A percentile compares a stretch with the other conserved stretches of the same genome.
phyloP scores from a whole-genome alignment of 2,329 filamentous ascomycete species.

The Fusarium continuum region DNA sequence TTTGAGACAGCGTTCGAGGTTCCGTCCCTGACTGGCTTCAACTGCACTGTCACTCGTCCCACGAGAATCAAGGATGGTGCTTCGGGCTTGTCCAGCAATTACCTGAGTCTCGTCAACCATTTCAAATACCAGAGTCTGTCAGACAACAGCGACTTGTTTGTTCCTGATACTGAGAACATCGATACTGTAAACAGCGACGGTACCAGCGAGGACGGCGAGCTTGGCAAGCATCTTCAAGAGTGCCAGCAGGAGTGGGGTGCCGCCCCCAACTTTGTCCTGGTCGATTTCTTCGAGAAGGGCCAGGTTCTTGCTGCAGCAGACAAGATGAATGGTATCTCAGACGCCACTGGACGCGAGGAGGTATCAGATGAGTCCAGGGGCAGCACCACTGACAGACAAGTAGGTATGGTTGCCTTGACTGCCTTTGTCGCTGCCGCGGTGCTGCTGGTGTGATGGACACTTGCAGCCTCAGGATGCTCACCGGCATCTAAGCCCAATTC shows the following conservation, averaged over 20 bases:
- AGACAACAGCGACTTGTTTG: constrained; percentile 59
- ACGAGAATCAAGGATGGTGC: constrained; percentile 57
- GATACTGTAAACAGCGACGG: constrained; percentile 71
- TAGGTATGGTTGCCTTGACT: constrained; percentile 53
- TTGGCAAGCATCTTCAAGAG: constrained; percentile 62
- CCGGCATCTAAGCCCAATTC: not conserved
- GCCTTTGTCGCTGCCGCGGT: constrained; percentile 55
- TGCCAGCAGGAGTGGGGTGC: constrained; percentile 69
- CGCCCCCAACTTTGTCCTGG: constrained; percentile 76
- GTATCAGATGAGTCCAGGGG: constrained; percentile 32
- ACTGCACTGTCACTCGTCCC: constrained; percentile 76
- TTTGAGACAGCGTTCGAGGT: constrained; percentile 80
- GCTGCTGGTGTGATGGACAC: constrained; percentile 46
- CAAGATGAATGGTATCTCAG: constrained; percentile 66
- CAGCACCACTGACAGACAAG: constrained; percentile 27
- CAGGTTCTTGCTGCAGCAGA: constrained; percentile 76
- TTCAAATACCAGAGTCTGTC: constrained; percentile 71
- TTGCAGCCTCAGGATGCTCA: not conserved
- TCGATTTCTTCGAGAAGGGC: constrained; percentile 82
- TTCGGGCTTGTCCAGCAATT: constrained; percentile 64
- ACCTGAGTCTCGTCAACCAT: constrained; percentile 81
- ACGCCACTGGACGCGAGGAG: constrained; percentile 49
- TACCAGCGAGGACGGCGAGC: constrained; percentile 60
- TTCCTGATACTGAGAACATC: constrained; percentile 69
- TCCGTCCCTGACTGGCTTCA: constrained; percentile 69